Percentiles rank a stretch among this genome's conserved stretches.
phyloP scores from a whole-genome alignment of 78 protist genomes.

The Monosiga brevicollis region DNA sequence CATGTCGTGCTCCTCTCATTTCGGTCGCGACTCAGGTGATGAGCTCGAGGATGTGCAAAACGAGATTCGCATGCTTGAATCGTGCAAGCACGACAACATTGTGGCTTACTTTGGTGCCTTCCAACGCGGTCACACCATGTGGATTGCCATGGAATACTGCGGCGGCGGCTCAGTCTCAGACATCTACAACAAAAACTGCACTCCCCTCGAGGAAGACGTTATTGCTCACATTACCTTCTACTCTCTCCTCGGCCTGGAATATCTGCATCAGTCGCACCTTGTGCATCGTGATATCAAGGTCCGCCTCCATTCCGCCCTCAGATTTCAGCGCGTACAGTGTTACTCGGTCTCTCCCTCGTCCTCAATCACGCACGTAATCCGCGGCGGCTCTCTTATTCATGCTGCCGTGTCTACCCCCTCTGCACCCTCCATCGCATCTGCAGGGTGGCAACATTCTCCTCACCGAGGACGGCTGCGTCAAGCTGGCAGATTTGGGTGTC shows the following conservation, averaged over 20 bases:
- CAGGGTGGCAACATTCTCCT: slow-evolving; percentile 40
- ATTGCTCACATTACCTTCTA: no score
- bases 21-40: neutral
- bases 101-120: slow-evolving; percentile 46
- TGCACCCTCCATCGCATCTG: no score
- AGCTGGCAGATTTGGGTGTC: slow-evolving; percentile 58
- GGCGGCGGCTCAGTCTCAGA: no score
- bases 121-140: neutral
- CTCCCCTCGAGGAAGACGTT: no score
- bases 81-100: slow-evolving; percentile 54
- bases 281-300: slow-evolving; percentile 45
- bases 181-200: no score
- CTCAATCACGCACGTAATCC: no score
- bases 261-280: slow-evolving; percentile 10
- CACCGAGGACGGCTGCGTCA: slow-evolving; percentile 16
- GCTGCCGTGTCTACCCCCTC: no score
- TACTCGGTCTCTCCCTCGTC: no score
- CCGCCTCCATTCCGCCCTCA: no score
- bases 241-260: no score
- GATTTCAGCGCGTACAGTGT: no score
- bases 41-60: neutral
- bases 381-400: no score
- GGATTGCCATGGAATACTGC: slow-evolving; percentile 53
- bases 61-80: slow-evolving; percentile 48
- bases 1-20: neutral